These are phyloP conservation scores for Apocynum venetum DNA, from an alignment of 257 asterid genomes.

Conservation along the genomic window DNA sequence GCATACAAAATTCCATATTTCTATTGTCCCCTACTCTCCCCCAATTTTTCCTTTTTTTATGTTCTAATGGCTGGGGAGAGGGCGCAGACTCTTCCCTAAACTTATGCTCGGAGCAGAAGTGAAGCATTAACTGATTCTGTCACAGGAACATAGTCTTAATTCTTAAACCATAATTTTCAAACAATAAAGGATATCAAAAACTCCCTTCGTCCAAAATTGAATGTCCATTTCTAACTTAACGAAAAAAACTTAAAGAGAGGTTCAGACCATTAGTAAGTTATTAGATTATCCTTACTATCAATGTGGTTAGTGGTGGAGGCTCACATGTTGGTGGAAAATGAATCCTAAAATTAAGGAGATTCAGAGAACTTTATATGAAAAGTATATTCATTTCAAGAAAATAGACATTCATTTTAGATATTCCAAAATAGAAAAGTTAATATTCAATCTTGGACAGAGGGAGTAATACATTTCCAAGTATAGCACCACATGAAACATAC, in stretches of 20 bases:
- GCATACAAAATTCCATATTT: no score
- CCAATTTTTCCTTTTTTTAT: neutral
- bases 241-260: neutral
- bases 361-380: neutral
- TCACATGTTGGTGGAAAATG: no score
- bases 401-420: neutral
- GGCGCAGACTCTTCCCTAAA: neutral
- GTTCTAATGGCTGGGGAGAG: neutral
- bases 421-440: no score
- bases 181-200: neutral
- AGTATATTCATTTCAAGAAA: neutral
- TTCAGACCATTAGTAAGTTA: neutral
- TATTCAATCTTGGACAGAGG: neutral
- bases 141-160: neutral
- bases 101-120: neutral
- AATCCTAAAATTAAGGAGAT: neutral
- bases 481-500: neutral
- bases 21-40: neutral
- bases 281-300: no score
- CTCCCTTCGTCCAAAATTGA: neutral
- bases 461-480: neutral
- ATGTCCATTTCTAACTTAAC: no score
- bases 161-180: neutral
- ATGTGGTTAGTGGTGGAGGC: neutral
- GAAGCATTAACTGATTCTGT: slow-evolving; percentile 2